Conservation (phyloP, 2,329 filamentous ascomycete genomes). For the Aspergillus versicolor region DNA sequence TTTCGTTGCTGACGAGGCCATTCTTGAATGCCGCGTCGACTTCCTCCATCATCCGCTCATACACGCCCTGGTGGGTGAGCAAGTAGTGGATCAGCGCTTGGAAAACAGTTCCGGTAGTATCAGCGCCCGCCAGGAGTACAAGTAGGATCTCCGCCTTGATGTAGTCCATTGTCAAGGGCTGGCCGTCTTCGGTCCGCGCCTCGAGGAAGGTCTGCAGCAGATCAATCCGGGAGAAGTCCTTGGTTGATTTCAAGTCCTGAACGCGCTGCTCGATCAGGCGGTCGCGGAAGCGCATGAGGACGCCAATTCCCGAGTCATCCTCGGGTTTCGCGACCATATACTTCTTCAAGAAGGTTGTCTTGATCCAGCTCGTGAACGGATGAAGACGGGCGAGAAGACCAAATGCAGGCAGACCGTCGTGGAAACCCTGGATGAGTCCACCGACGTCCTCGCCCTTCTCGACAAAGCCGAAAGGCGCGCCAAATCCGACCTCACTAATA, state of each 20-base stretch:
- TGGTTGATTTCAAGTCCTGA: slow-evolving; percentile 49
- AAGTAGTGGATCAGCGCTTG: slow-evolving; percentile 49
- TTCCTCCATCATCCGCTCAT: slow-evolving; percentile 49
- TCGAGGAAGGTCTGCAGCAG: slow-evolving; percentile 54
- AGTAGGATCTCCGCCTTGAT: slow-evolving; percentile 56
- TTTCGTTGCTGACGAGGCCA: slow-evolving; percentile 29
- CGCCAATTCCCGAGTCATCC: slow-evolving; percentile 55
- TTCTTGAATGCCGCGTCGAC: slow-evolving; percentile 42
- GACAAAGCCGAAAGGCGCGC: slow-evolving; percentile 57
- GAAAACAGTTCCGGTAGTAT: slow-evolving; percentile 54
- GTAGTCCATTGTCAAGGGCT: slow-evolving; percentile 50
- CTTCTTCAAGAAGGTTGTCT: slow-evolving; percentile 53
- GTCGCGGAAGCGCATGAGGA: slow-evolving; percentile 59
- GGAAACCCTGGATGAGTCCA: slow-evolving; percentile 55
- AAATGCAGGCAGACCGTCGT: slow-evolving; percentile 53
- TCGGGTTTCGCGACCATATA: slow-evolving; percentile 55
- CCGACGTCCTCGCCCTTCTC: slow-evolving; percentile 53
- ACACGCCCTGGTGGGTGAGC: slow-evolving; percentile 39
- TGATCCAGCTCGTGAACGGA: slow-evolving; percentile 57
- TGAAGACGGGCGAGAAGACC: slow-evolving; percentile 54
- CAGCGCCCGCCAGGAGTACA: slow-evolving; percentile 53
- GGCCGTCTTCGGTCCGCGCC: slow-evolving; percentile 45
- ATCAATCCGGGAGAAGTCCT: slow-evolving; percentile 48
- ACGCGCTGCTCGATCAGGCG: slow-evolving; percentile 51
- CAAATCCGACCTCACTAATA: slow-evolving; percentile 57